Conservation (phyloP, 352 stramenopile species). For the Thalassiosira pacifica region DNA sequence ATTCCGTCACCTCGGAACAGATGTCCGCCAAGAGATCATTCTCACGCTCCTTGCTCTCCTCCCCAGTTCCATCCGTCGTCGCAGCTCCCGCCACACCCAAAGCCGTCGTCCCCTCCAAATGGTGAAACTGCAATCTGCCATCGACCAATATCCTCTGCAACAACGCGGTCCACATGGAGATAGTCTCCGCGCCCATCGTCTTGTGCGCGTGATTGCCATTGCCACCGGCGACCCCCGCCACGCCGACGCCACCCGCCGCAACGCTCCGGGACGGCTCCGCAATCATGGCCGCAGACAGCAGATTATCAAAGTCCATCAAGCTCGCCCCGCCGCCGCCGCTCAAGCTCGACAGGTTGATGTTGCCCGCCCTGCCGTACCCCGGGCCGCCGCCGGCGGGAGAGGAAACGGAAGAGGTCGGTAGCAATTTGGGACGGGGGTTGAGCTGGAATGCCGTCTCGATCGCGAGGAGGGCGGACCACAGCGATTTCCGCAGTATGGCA, state of each 20-base stretch:
- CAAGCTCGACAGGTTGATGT: background rate
- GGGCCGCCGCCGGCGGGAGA: background rate
- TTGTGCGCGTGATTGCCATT: conserved; percentile 42
- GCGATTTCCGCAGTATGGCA: conserved; percentile 31
- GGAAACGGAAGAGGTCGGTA: conserved; percentile 26
- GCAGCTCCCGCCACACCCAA: background rate
- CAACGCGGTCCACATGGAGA: conserved; percentile 59
- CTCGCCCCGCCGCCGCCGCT: background rate
- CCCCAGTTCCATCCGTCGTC: background rate
- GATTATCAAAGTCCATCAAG: conserved; percentile 42
- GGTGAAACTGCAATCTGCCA: conserved; percentile 49
- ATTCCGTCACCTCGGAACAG: conserved; percentile 31
- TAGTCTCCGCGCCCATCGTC: conserved; percentile 50
- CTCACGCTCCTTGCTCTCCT: background rate
- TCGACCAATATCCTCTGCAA: conserved; percentile 45
- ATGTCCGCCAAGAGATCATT: conserved; percentile 41
- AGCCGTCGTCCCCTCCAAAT: background rate
- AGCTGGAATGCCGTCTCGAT: conserved; percentile 60
- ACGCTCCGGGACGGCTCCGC: background rate
- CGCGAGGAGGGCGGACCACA: conserved; percentile 50
- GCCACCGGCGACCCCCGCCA: background rate
- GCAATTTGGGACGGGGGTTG: conserved; percentile 40
- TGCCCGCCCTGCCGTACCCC: background rate
- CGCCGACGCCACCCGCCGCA: background rate
- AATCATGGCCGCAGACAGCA: conserved; percentile 23